Percentiles rank a stretch among this genome's conserved stretches.
Conservation (phyloP, 352 stramenopile genomes). For the Discostella stelligera region DNA sequence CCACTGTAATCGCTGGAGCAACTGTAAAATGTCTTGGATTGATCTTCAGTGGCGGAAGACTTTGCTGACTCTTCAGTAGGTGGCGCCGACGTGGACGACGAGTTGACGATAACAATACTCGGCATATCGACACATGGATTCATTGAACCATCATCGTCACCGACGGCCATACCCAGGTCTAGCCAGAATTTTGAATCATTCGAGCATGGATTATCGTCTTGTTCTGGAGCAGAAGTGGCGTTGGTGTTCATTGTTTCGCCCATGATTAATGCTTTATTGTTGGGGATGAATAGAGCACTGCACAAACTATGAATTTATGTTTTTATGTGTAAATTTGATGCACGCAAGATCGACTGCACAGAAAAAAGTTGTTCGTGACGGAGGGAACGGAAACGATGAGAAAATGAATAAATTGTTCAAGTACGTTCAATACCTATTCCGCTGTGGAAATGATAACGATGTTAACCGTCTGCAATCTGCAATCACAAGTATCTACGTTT, state of each 20-base stretch:
- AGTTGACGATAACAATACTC: background rate
- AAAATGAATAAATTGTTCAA: no score
- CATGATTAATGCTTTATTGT: background rate
- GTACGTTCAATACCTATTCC: no score
- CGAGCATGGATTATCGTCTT: background rate
- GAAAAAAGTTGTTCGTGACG: no score
- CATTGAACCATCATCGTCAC: background rate
- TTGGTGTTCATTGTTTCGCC: background rate
- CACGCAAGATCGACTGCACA: no score
- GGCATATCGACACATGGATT: background rate
- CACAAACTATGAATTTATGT: no score
- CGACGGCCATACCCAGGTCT: background rate
- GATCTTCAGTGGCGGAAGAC: background rate
- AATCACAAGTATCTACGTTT: no score
- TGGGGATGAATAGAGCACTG: background rate
- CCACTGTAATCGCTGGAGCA: background rate
- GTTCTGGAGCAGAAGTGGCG: background rate
- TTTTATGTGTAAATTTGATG: no score
- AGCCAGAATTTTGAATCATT: background rate
- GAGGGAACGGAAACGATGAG: no score
- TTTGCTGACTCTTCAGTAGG: background rate
- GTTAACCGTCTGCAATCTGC: no score
- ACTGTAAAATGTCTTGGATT: background rate
- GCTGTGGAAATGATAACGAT: no score
- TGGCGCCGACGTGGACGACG: background rate